Evolutionary conservation across 2,329 filamentous ascomycete species (phyloP).

Genomic region (Cordyceps farinosa): DNA sequence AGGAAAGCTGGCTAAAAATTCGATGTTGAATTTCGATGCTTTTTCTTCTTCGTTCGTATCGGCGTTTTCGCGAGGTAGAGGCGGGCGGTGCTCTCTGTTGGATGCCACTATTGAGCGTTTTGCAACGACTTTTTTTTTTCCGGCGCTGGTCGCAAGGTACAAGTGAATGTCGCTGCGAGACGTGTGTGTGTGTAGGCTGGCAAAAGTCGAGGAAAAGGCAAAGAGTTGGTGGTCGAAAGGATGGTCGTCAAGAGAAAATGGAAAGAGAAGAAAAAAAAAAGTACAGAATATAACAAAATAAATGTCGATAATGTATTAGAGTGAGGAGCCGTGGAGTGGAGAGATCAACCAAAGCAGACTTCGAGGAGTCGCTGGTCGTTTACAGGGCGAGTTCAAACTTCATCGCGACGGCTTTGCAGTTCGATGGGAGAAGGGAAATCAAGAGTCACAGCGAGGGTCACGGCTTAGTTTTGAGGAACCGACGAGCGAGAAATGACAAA

Average conservation of each 20-base stretch:
- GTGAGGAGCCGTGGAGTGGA: slow-evolving; percentile 36
- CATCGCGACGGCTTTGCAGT: slow-evolving; percentile 50
- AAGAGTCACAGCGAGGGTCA: slow-evolving; percentile 27
- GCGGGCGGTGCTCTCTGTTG: not conserved
- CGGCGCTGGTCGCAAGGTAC: slow-evolving; percentile 40
- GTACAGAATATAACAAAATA: slow-evolving; percentile 22
- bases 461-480: slow-evolving; percentile 36
- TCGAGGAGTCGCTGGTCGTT: slow-evolving; percentile 49
- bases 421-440: slow-evolving; percentile 43
- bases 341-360: slow-evolving; percentile 49
- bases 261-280: slow-evolving; percentile 18
- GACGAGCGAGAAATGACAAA: slow-evolving; percentile 20
- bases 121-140: not conserved
- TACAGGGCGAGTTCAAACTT: slow-evolving; percentile 51
- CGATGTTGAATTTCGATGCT: not conserved
- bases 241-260: slow-evolving; percentile 11
- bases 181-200: not conserved
- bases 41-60: not conserved
- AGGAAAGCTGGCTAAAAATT: not conserved
- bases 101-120: not conserved
- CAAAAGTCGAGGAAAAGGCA: slow-evolving; percentile 21
- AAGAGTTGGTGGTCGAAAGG: slow-evolving; percentile 17
- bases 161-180: slow-evolving; percentile 49
- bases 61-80: not conserved
- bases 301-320: slow-evolving; percentile 13